A percentile compares a stretch with the other conserved stretches of the same genome.
Conservation (phyloP, 495 filamentous ascomycete genomes). For the Lepraria neglecta region DNA sequence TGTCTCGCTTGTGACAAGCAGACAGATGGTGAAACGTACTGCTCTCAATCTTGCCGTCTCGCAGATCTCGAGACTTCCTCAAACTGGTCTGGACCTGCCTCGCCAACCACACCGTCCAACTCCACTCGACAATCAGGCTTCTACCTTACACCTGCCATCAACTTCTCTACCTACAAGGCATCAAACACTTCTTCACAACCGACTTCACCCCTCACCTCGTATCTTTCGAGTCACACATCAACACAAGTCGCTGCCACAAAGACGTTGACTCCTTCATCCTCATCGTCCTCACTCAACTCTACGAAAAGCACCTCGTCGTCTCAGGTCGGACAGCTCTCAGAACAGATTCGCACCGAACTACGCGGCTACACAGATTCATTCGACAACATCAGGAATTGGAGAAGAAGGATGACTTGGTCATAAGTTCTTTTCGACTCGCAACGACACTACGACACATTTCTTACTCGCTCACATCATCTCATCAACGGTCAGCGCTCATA, state of each 20-base stretch:
- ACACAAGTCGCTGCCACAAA: slow-evolving; percentile 31
- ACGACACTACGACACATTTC: background rate
- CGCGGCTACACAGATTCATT: slow-evolving; percentile 82
- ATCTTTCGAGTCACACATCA: slow-evolving; percentile 36
- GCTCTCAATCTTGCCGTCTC: slow-evolving; percentile 86
- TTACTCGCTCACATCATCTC: background rate
- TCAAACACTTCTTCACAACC: slow-evolving; percentile 28
- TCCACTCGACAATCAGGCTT: slow-evolving; percentile 43
- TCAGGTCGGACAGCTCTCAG: slow-evolving; percentile 52
- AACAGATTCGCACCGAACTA: slow-evolving; percentile 72
- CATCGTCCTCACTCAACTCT: slow-evolving; percentile 78
- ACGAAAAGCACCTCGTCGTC: slow-evolving; percentile 56
- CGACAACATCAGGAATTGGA: slow-evolving; percentile 67
- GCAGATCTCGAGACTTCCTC: slow-evolving; percentile 75
- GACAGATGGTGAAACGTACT: slow-evolving; percentile 72
- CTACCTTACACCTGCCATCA: slow-evolving; percentile 63
- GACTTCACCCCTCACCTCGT: slow-evolving; percentile 24
- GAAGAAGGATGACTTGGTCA: slow-evolving; percentile 48
- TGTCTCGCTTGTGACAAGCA: slow-evolving; percentile 92
- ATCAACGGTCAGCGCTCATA: background rate
- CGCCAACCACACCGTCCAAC: slow-evolving; percentile 40
- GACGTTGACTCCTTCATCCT: slow-evolving; percentile 71
- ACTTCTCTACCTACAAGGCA: slow-evolving; percentile 52
- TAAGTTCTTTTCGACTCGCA: slow-evolving; percentile 18
- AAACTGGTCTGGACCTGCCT: slow-evolving; percentile 46